Conservation (phyloP, 495 filamentous ascomycete species). For the Hypoxylon intermedium region DNA sequence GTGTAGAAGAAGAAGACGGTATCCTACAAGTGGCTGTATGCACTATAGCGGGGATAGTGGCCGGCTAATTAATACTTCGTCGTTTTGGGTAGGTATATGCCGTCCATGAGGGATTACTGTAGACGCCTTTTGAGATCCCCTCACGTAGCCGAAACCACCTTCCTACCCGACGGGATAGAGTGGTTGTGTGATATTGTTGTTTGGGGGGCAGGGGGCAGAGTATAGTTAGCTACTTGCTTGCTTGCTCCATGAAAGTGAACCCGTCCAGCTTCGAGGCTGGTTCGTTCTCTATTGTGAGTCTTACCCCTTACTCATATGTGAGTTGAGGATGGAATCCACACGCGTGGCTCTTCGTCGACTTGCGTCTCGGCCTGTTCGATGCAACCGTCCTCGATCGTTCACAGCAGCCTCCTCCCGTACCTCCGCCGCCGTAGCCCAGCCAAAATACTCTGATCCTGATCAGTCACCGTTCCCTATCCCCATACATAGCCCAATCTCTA, state of each 20-base stretch:
- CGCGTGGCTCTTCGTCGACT: constrained; percentile 27
- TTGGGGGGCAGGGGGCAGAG: too few species aligned
- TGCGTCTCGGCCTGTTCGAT: constrained; percentile 14
- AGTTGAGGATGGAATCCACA: constrained; percentile 10
- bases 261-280: constrained; percentile 10
- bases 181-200: too few species aligned
- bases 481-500: constrained; percentile 7
- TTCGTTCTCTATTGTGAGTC: constrained; percentile 16
- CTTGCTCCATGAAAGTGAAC: neutral
- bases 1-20: constrained; percentile 11
- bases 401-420: constrained; percentile 21
- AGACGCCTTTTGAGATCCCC: constrained; percentile 2
- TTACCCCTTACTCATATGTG: too few species aligned
- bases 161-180: constrained; percentile 5
- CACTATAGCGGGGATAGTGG: constrained; percentile 19
- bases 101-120: neutral
- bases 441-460: constrained; percentile 11
- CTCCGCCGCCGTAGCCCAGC: constrained; percentile 22
- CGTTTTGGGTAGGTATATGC: constrained; percentile 30
- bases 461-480: constrained; percentile 23
- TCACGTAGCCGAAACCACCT: constrained; percentile 20
- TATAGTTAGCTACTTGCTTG: too few species aligned
- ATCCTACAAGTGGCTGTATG: constrained; percentile 22
- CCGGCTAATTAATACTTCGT: constrained; percentile 26
- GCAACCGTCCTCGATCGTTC: constrained; percentile 18